Evolutionary conservation across 768 basidiomycete genomes (phyloP), one percentile per base, ranked within the genome.

Genomic region (Boletus vinaceobasis): DNA sequence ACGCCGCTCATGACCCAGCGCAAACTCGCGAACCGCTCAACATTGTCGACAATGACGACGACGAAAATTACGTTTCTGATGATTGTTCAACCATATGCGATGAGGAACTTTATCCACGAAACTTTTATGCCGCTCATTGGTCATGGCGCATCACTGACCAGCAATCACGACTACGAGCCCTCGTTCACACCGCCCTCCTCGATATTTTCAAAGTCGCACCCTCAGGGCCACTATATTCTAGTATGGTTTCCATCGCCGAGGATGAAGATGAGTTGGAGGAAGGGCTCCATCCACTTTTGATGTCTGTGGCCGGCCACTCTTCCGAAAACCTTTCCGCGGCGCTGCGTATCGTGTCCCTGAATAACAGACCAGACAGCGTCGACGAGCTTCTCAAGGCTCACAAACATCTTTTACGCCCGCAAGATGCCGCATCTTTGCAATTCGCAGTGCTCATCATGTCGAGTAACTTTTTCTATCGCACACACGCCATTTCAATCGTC

Each of bases 331-430:
- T 84, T 32, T 75, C 74, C 2, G 78, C 79, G 0, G 82, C 85
- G 0, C 74, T 88, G 11, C 77, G 79, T 4, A 82, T 87, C 54
- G 66, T 79, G 61, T 65, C 77, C 4, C 38, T 64, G 4, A 74
- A 77, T 39, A 61, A 66, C 60, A 61, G 79, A 33, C 55, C 68
- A 7, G 62, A 67, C 0, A 61, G 60, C 29, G 67, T 86, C 57
- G 45, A 72, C 39, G 35, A 53, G 0, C 75, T 86, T 10, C 77
- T 87, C 47, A 64, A 73, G 19, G 52, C 70, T 0, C 71, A 87
- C 60, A 66, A 72, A 1, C 75, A 84, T 48, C 79, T 87, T 42
- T 73, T 88, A n/a, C 84, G 85, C 4, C 78, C 85, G 1, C 79
- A 81, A 14, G 85, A 88, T 47, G 70, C 77, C 5, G 32, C 63